phyloP scores from a whole-genome alignment of 1,284 basidiomycete genomes.

The Rhodotorula sp. region DNA sequence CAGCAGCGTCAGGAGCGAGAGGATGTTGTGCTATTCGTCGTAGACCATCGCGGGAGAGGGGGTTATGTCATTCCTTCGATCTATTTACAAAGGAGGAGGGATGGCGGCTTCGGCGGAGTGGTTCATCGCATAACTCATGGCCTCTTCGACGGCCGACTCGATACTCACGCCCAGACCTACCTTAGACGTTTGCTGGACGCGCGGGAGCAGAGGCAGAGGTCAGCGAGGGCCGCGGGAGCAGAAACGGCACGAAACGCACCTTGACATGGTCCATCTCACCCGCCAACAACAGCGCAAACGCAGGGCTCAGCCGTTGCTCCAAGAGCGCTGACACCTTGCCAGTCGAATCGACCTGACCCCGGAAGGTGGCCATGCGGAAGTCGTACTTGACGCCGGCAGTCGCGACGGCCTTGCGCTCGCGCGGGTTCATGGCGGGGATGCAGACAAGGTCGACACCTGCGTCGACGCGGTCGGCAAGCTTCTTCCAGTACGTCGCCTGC shows the following conservation, averaged over 20 bases:
- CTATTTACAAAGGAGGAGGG: neutral
- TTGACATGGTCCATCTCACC: conserved; percentile 88
- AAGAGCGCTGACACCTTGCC: conserved; percentile 93
- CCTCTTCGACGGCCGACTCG: conserved; percentile 28
- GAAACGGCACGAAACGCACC: conserved; percentile 14
- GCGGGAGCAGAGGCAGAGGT: neutral
- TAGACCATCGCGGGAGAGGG: too few species aligned
- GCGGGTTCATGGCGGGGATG: conserved; percentile 63
- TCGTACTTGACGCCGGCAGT: conserved; percentile 96
- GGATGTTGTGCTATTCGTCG: too few species aligned
- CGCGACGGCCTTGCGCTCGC: conserved; percentile 80
- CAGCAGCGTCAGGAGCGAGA: too few species aligned
- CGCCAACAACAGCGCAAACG: conserved; percentile 88
- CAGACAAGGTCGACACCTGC: conserved; percentile 93
- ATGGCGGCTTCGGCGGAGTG: too few species aligned
- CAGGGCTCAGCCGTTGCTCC: conserved; percentile 92
- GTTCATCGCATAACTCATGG: conserved; percentile 18
- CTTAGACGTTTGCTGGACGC: conserved; percentile 67
- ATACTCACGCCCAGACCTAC: conserved; percentile 84
- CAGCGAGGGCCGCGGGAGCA: neutral
- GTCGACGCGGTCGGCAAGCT: conserved; percentile 93
- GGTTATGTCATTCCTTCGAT: too few species aligned
- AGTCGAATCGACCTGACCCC: conserved; percentile 85
- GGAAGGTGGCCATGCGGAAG: conserved; percentile 86
- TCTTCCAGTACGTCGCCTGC: conserved; percentile 95